Evolutionary conservation across 495 filamentous ascomycete genomes (phyloP), one percentile per base, ranked within the genome.

Genomic region (Aspergillus taichungensis): DNA sequence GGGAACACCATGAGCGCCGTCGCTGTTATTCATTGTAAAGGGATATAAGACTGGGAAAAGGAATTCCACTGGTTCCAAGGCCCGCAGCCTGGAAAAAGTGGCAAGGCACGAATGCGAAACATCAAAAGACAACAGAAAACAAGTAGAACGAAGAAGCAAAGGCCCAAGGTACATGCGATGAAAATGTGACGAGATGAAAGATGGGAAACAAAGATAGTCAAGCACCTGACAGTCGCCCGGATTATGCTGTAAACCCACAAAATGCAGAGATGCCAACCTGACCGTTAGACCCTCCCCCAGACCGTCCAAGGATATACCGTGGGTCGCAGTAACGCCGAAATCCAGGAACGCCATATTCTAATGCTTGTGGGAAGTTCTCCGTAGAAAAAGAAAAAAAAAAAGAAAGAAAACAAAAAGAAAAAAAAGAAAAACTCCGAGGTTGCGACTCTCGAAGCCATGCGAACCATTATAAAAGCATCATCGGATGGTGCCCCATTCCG

Each of bases 401-500:
- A 43, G 33, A 39, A 30, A 24, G 33, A 42, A 34, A 45, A 48
- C 34, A 45, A 51, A 43, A 28, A 29, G 39, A 45, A n/a, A 4
- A 24, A 24, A 24, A 24, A 24, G 18, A 24, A 24, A 24, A 4
- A 24, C 18, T 24, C 18, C 18, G 18, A 24, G 18, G 18, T 24
- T 24, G 18, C 18, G 18, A 24, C 18, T 24, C 18, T 24, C 18
- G 18, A 24, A 24, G 18, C 18, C 18, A 24, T 24, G 18, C 18
- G 18, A 24, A 24, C 18, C 18, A 41, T 18, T n/a, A 39, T 40
- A 8, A 33, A 8, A 10, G 38, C 30, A 35, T 74, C 66, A 87
- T 48, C 84, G 74, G 50, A 88, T 87, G 30, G 83, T 77, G 12
- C 82, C 76, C 82, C 79, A 85, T 61, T 83, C 81, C 10, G 75